Evolutionary conservation across 148 eudicot genomes (phyloP).

Genomic region (Limonium bicolor): DNA sequence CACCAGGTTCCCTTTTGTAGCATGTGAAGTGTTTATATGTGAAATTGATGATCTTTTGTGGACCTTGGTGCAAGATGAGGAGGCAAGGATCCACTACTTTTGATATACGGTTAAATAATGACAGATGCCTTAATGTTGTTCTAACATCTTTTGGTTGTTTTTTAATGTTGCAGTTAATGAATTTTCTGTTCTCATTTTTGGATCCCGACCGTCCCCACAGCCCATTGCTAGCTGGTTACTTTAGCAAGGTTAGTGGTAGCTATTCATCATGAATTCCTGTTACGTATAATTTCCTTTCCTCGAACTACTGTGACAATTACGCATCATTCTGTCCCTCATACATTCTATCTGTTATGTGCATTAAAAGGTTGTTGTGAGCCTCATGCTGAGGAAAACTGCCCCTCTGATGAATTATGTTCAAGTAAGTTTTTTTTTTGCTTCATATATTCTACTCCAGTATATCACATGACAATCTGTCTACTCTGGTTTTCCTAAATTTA

Average conservation of each 20-base stretch:
- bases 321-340: not conserved
- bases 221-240: conserved; percentile 85
- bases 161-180: conserved; percentile 56
- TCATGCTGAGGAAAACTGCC: conserved; percentile 83
- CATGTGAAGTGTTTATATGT: conserved; percentile 92
- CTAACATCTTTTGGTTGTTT: not conserved
- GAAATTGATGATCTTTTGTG: conserved; percentile 95
- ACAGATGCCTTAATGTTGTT: not conserved
- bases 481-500: no score
- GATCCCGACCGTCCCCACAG: conserved; percentile 80
- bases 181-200: conserved; percentile 87
- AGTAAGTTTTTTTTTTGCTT: conserved; percentile 26
- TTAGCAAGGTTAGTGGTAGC: conserved; percentile 54
- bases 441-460: not conserved
- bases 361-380: conserved; percentile 79
- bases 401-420: conserved; percentile 92
- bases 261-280: not conserved
- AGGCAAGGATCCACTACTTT: no score
- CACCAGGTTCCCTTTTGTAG: conserved; percentile 83
- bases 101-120: not conserved
- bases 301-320: not conserved
- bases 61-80: conserved; percentile 92
- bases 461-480: no score
- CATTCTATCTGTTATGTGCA: not conserved
- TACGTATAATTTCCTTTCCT: not conserved